Evolutionary conservation across 1,139 yeast species (phyloP), one percentile per base, ranked within the genome.

Genomic region (Hyphopichia buzzinii): DNA sequence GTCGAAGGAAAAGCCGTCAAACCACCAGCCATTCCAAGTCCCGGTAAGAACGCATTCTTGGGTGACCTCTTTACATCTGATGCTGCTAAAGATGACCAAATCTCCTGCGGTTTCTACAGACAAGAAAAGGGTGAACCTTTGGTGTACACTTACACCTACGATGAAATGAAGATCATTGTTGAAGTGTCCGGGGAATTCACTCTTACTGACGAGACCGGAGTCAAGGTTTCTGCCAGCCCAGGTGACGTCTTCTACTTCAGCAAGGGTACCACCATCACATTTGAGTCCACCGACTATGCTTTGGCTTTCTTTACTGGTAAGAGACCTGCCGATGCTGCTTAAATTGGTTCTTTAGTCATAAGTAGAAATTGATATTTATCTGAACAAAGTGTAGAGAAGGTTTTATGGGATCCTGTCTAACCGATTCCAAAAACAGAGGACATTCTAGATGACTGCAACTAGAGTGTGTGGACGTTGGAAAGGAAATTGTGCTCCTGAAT

Each of bases 161-260:
- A 81, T 53, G 88, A 81, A 64, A 79, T 79, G 84, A 81, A 81
- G 62, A 69, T 81, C 49, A 72, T 80, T 53, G 64, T 81, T 47
- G 84, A 79, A 54, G 80, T 76, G 39, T 79, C 72, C 53, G 87
- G 87, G 43, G 80, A 77, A 51, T 78, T 77, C 67, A 65, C 65
- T 39, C 67, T 81, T 47, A 53, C 77, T 36, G 88, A 81, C 49
- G 86, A 79, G 59, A 69, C 77, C 35, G 86, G 86, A 12, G 65
- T 67, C 54, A 71, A 72, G 44, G 81, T 76, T 34, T 66, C 64
- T 38, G 83, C 72, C 39, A 60, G 69, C 41, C 82, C 82, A 39
- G 84, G 84, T 41, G 88, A 81, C 49, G 82, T 79, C n/a, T 72
- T 81, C 50, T 80, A 73, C 70, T 79, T 81, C 64, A 71, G 69